A percentile compares a stretch with the other conserved stretches of the same genome.
Evolutionary conservation across 2,329 filamentous ascomycete genomes (phyloP).

Genomic region (Sporothrix protearum): DNA sequence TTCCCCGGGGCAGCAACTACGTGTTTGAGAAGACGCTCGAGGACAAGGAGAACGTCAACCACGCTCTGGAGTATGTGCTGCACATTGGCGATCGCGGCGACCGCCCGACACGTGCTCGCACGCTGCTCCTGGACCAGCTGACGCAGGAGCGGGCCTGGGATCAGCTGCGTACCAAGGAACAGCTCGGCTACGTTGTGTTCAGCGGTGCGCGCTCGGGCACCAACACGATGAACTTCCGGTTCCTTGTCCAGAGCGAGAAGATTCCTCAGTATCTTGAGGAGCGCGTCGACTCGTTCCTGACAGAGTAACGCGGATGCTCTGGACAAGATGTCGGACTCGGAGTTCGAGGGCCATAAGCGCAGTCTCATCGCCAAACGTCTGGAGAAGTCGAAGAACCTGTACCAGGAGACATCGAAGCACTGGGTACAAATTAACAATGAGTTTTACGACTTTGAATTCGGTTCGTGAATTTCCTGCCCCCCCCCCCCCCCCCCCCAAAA

Average conservation of each 20-base stretch:
- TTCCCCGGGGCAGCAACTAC: conserved; percentile 77
- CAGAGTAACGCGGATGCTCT: conserved; percentile 64
- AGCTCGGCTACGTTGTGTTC: conserved; percentile 95
- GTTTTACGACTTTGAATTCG: conserved; percentile 83
- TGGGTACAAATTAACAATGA: conserved; percentile 84
- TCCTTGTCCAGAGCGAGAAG: conserved; percentile 91
- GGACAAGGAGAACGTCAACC: conserved; percentile 85
- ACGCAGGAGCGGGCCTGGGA: conserved; percentile 92
- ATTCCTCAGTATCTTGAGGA: conserved; percentile 78
- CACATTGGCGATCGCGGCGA: conserved; percentile 68
- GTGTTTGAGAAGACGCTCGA: conserved; percentile 76
- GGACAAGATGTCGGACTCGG: conserved; percentile 70
- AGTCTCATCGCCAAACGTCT: conserved; percentile 82
- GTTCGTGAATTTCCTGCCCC: conserved; percentile 57
- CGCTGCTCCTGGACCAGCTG: conserved; percentile 81
- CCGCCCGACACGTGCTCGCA: conserved; percentile 67
- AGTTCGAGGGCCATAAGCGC: conserved; percentile 88
- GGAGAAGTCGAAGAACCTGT: conserved; percentile 89
- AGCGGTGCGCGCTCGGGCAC: conserved; percentile 67
- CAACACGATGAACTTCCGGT: conserved; percentile 80
- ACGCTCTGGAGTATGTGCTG: conserved; percentile 76
- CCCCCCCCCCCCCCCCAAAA: too few species aligned
- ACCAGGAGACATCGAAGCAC: conserved; percentile 75
- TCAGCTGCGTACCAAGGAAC: conserved; percentile 91
- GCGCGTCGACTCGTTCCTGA: conserved; percentile 82